Percentiles rank a stretch among this genome's conserved stretches.
Evolutionary conservation across 208 protist genomes (phyloP).

Genomic region (Crithidia thermophila): DNA sequence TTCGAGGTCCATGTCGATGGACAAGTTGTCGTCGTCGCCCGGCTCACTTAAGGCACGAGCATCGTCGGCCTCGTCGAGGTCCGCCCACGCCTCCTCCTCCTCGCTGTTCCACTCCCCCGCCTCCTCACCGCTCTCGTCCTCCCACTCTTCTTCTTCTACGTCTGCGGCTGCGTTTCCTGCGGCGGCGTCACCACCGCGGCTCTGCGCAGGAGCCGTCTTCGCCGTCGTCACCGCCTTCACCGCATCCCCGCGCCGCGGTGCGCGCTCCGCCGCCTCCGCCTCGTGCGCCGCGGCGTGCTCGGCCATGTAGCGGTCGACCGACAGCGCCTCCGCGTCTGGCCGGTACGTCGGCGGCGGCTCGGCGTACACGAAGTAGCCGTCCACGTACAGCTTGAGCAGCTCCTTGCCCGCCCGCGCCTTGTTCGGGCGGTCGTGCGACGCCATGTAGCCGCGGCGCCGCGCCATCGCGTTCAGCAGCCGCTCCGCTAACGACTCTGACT

Average conservation of each 20-base stretch:
- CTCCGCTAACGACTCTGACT: slow-evolving; percentile 63
- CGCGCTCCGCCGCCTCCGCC: slow-evolving; percentile 1
- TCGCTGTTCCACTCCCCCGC: slow-evolving; percentile 58
- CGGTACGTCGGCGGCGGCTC: slow-evolving; percentile 80
- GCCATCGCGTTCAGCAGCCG: slow-evolving; percentile 82
- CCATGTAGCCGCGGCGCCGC: slow-evolving; percentile 94
- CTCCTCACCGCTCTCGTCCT: slow-evolving; percentile 37
- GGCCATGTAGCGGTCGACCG: slow-evolving; percentile 29
- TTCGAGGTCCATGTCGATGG: slow-evolving; percentile 40
- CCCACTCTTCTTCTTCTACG: slow-evolving; percentile 23
- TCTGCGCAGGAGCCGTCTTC: not conserved
- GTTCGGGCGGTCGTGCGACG: slow-evolving; percentile 95
- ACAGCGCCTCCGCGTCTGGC: slow-evolving; percentile 31
- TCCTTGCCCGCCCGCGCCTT: slow-evolving; percentile 89
- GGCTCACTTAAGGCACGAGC: slow-evolving; percentile 32
- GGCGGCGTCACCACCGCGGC: not conserved
- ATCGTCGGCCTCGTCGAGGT: slow-evolving; percentile 56
- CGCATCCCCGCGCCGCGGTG: not conserved
- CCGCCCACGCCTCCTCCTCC: slow-evolving; percentile 76
- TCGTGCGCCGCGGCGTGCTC: slow-evolving; percentile 4
- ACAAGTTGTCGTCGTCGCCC: slow-evolving; percentile 33
- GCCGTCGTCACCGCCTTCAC: not conserved
- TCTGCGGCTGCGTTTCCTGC: not conserved
- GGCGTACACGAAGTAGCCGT: slow-evolving; percentile 80
- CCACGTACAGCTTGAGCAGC: slow-evolving; percentile 96